phyloP scores from a whole-genome alignment of 2,329 filamentous ascomycete genomes.

The Sporothrix protearum region DNA sequence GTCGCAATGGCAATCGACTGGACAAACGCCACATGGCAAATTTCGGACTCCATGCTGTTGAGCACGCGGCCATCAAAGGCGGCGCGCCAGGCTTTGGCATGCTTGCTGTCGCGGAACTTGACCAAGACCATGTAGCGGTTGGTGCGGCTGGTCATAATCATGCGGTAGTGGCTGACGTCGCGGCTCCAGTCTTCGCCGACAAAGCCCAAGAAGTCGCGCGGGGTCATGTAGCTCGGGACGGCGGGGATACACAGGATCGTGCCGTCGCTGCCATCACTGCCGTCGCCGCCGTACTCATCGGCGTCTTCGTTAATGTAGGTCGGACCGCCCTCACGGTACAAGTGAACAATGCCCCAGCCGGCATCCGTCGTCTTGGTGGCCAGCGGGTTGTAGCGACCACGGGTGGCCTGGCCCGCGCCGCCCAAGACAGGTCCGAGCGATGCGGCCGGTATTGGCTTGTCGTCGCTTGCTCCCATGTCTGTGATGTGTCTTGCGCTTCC shows the following conservation, averaged over 20 bases:
- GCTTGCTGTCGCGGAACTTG: conserved; percentile 76
- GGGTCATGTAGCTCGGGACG: conserved; percentile 89
- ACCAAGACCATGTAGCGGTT: conserved; percentile 94
- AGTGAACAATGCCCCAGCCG: conserved; percentile 88
- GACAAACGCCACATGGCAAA: conserved; percentile 92
- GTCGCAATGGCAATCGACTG: conserved; percentile 84
- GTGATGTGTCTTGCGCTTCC: not conserved
- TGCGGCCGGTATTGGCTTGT: conserved; percentile 34
- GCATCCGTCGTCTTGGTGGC: conserved; percentile 70
- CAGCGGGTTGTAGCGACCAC: conserved; percentile 72
- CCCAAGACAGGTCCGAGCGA: conserved; percentile 52
- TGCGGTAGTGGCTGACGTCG: conserved; percentile 86
- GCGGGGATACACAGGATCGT: conserved; percentile 90
- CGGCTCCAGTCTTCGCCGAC: conserved; percentile 83
- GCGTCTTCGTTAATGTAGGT: not conserved
- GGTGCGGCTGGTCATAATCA: conserved; percentile 83
- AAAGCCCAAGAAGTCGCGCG: conserved; percentile 86
- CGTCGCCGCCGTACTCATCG: conserved; percentile 33
- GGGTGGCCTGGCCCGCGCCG: conserved; percentile 70
- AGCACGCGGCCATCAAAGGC: conserved; percentile 93
- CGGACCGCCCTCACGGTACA: conserved; percentile 72
- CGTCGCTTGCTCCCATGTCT: not conserved
- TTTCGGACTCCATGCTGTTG: conserved; percentile 89
- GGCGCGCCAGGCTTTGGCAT: conserved; percentile 74
- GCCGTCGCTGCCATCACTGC: conserved; percentile 52